Percentiles rank a stretch among this genome's conserved stretches.
phyloP scores from a whole-genome alignment of 2,329 filamentous ascomycete species.

The Colletotrichum tropicale region DNA sequence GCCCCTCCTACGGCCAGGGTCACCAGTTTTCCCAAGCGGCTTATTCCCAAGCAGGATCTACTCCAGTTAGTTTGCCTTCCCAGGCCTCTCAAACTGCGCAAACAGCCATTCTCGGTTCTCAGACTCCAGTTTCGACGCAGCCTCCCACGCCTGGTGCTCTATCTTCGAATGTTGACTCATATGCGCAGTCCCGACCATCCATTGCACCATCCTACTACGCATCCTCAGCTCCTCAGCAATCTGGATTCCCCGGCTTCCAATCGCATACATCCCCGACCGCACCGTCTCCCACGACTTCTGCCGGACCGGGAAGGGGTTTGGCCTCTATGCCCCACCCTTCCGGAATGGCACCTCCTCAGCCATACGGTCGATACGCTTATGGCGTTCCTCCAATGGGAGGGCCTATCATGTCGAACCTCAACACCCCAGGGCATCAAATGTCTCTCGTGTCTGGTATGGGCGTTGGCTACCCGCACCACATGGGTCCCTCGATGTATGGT shows the following conservation, averaged over 20 bases:
- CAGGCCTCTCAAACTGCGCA: conserved; percentile 31
- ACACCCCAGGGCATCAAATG: conserved; percentile 75
- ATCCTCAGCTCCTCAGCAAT: conserved; percentile 51
- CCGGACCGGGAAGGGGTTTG: conserved; percentile 42
- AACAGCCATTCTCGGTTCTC: conserved; percentile 50
- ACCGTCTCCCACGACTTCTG: conserved; percentile 41
- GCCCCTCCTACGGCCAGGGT: conserved; percentile 71
- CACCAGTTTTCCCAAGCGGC: conserved; percentile 67
- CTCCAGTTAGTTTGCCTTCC: conserved; percentile 36
- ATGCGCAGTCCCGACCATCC: conserved; percentile 51
- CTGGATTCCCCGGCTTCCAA: conserved; percentile 41
- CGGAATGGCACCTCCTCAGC: conserved; percentile 52
- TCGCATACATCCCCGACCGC: conserved; percentile 54
- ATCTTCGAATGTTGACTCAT: conserved; percentile 64
- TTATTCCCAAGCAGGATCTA: conserved; percentile 48
- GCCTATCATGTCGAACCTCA: conserved; percentile 78
- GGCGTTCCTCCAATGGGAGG: conserved; percentile 52
- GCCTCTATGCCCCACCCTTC: conserved; percentile 29
- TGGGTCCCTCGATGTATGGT: conserved; percentile 62
- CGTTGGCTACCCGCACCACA: conserved; percentile 54
- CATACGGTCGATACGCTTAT: conserved; percentile 39
- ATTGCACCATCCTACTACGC: conserved; percentile 67
- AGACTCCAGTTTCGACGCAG: conserved; percentile 45
- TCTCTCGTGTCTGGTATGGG: conserved; percentile 68
- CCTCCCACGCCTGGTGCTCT: conserved; percentile 54